Evolutionary conservation across 1,284 basidiomycete genomes (phyloP), one percentile per base, ranked within the genome.

Genomic region (Psilocybe mexicana): DNA sequence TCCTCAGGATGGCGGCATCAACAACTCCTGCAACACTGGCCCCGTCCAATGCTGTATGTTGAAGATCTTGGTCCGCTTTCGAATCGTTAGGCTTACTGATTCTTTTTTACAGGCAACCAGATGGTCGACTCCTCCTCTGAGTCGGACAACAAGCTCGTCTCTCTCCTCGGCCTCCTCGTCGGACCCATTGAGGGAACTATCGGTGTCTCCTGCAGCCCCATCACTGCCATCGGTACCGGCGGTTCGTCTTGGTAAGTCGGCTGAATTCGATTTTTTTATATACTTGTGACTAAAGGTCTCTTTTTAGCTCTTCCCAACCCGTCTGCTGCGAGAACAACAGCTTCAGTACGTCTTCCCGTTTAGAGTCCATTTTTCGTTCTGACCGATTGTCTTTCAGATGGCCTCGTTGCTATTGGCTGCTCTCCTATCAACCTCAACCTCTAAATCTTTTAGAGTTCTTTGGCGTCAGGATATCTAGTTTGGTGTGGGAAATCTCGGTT

Each of bases 21-120:
- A 51, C n/a, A 54, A 58, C 54, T 60, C 58, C 24, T 65, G 63
- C 62, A 63, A 65, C 60, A 63, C 63, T 35, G 63, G 63, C 33
- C 2, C 55, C 11, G 26, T 61, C 43, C 56, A 63, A 42, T 65
- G 62, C 63, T 65, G 63, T 62, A 30, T 30, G 60, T 57, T 43
- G 30, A 18, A 2, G 1, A 3, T 38, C 2, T 43, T 18, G 28
- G 11, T 28, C n/a, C 12, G 23, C 6, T 42, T 6, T 30, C 1
- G 6, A 25, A n/a, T 12, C 49, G 5, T 33, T 28, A 18, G 3
- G 14, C 35, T 48, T 48, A 48, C 6, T 35, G 1, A 8, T 14
- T 42, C 46, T 28, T 23, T 35, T 25, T 6, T 44, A 5, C 28
- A 62, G 60, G 63, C 57, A 62, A 62, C 55, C 35, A 43, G 7